phyloP scores from a whole-genome alignment of 768 basidiomycete genomes.

The Trametes villosa region DNA sequence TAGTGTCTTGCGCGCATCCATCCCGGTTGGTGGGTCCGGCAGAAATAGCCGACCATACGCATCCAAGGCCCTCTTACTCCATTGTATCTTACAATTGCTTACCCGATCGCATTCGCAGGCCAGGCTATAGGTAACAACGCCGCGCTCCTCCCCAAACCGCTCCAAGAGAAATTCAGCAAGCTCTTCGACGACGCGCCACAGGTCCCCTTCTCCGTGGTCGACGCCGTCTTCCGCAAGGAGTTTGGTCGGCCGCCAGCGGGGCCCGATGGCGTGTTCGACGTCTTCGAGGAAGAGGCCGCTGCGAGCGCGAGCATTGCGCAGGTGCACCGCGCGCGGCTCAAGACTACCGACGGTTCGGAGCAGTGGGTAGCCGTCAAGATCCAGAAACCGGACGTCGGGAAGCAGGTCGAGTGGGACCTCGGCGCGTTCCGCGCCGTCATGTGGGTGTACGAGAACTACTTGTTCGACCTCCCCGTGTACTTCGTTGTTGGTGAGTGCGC shows the following conservation, averaged over 20 bases:
- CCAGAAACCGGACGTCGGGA: constrained; percentile 87
- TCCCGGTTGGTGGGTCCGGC: too few species aligned
- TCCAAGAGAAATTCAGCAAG: constrained; percentile 79
- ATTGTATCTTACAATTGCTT: constrained; percentile 19
- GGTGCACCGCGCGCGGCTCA: constrained; percentile 79
- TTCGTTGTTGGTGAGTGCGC: constrained; percentile 64
- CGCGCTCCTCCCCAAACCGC: constrained; percentile 79
- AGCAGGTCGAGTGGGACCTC: constrained; percentile 87
- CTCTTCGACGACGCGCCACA: constrained; percentile 91
- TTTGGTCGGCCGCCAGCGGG: constrained; percentile 68
- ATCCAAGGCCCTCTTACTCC: neutral
- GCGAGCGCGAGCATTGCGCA: constrained; percentile 94
- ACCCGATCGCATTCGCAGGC: constrained; percentile 39
- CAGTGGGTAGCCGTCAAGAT: constrained; percentile 91
- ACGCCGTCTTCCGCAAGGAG: constrained; percentile 68
- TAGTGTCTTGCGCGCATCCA: too few species aligned
- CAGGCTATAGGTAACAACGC: constrained; percentile 88
- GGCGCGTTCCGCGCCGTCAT: constrained; percentile 70
- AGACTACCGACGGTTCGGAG: constrained; percentile 37
- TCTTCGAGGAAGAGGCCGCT: constrained; percentile 75
- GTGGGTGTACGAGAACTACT: constrained; percentile 78
- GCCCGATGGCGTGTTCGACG: constrained; percentile 75
- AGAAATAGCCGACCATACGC: too few species aligned
- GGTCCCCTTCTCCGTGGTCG: constrained; percentile 72
- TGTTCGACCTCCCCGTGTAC: constrained; percentile 87